Conservation (phyloP, 140 eudicot genomes). For the Erigeron philadelphicus region DNA sequence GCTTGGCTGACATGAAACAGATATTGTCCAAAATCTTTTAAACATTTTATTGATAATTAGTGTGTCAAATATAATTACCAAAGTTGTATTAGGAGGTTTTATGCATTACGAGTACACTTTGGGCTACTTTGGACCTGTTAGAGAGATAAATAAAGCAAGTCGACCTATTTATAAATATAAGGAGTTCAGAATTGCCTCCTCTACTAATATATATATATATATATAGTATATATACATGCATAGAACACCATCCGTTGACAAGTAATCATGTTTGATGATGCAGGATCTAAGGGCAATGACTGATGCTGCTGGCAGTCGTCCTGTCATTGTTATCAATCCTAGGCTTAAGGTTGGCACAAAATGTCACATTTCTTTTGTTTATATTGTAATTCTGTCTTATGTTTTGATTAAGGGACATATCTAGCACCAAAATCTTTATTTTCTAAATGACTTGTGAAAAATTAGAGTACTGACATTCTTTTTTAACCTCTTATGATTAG, state of each 20-base stretch:
- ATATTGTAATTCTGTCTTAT: neutral
- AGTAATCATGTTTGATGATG: slow-evolving; percentile 29
- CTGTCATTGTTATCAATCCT: slow-evolving; percentile 87
- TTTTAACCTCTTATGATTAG: slow-evolving; percentile 36
- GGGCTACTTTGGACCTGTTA: neutral
- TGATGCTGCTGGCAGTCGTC: slow-evolving; percentile 96
- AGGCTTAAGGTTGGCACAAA: slow-evolving; percentile 67
- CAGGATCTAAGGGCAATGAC: slow-evolving; percentile 99
- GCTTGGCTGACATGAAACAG: neutral
- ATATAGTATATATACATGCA: neutral
- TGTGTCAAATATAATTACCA: neutral
- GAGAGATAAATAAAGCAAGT: neutral
- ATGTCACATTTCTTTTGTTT: slow-evolving; percentile 3
- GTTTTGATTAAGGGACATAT: neutral
- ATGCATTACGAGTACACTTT: neutral
- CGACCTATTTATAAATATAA: neutral
- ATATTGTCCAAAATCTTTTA: neutral
- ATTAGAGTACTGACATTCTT: slow-evolving; percentile 24
- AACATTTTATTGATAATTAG: neutral
- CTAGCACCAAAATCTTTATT: neutral
- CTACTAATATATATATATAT: neutral
- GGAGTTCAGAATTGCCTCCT: neutral
- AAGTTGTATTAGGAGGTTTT: neutral
- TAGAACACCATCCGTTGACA: slow-evolving; percentile 16
- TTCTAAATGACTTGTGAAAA: neutral